phyloP scores from a whole-genome alignment of 371 early-diverging fungal genomes.

The Syncephalastrum racemosum region DNA sequence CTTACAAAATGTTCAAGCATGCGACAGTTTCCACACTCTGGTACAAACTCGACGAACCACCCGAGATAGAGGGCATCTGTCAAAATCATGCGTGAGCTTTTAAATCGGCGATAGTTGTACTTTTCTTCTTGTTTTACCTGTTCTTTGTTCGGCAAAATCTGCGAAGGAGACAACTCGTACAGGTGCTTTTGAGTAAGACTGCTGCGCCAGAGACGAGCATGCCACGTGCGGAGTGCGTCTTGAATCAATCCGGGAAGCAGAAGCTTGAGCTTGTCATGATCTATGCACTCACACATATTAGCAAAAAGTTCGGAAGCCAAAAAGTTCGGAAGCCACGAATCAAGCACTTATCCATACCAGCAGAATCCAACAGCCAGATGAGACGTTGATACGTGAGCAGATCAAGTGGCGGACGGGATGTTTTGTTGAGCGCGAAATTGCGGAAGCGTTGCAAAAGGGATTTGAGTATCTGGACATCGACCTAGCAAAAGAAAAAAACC shows the following conservation, averaged over 20 bases:
- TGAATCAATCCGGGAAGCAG: constrained; percentile 41
- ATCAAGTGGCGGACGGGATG: constrained; percentile 65
- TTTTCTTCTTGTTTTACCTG: too few species aligned
- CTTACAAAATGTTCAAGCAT: constrained; percentile 60
- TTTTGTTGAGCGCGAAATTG: constrained; percentile 47
- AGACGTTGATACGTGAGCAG: constrained; percentile 68
- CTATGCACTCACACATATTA: constrained; percentile 10
- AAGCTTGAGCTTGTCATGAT: constrained; percentile 14
- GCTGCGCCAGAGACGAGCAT: constrained; percentile 44
- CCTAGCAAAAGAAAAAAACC: neutral
- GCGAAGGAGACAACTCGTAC: constrained; percentile 25
- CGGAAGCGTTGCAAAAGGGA: constrained; percentile 24
- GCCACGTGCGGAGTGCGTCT: constrained; percentile 37
- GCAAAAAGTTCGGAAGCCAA: too few species aligned
- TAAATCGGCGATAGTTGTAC: too few species aligned
- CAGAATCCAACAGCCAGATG: constrained; percentile 62
- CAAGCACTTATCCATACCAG: constrained; percentile 15
- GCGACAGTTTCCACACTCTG: constrained; percentile 57
- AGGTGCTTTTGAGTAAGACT: constrained; percentile 33
- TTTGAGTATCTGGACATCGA: constrained; percentile 1
- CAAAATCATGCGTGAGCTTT: too few species aligned
- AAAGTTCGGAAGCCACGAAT: too few species aligned
- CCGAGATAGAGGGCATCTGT: constrained; percentile 23
- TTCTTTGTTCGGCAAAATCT: neutral
- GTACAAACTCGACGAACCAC: constrained; percentile 56